Evolutionary conservation across 1,284 basidiomycete genomes (phyloP).

Genomic region (Rhodotorula sp.): DNA sequence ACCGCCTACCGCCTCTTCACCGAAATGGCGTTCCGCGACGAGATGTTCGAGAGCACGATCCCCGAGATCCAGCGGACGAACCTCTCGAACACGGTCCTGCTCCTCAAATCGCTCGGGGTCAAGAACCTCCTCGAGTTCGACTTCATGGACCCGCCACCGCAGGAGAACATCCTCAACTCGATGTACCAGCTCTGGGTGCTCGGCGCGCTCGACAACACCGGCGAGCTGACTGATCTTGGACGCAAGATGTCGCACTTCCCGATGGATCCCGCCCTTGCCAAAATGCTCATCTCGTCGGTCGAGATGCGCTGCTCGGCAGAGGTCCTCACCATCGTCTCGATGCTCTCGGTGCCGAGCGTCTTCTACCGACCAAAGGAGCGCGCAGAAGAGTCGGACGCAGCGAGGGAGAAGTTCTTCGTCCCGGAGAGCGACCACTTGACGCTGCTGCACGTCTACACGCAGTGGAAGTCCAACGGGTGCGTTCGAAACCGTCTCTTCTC

Average conservation of each 20-base stretch:
- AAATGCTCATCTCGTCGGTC: constrained; percentile 89
- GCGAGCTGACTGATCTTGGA: constrained; percentile 88
- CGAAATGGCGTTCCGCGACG: constrained; percentile 92
- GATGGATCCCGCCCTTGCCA: constrained; percentile 81
- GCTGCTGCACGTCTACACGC: constrained; percentile 91
- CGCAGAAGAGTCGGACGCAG: constrained; percentile 77
- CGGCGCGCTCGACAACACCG: constrained; percentile 93
- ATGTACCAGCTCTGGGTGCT: constrained; percentile 99
- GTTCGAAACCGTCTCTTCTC: background rate
- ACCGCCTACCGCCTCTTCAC: constrained; percentile 96
- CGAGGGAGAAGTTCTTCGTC: constrained; percentile 96
- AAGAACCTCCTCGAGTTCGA: constrained; percentile 97
- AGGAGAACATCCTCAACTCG: constrained; percentile 92
- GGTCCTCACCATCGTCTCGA: constrained; percentile 97
- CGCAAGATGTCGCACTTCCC: constrained; percentile 98
- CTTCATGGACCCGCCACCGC: constrained; percentile 92
- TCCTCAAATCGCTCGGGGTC: constrained; percentile 91
- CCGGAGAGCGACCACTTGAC: constrained; percentile 97
- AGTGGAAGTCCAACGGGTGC: constrained; percentile 92
- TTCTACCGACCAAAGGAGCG: constrained; percentile 49
- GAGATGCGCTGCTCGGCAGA: constrained; percentile 90
- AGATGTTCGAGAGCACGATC: constrained; percentile 93
- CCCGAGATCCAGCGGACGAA: constrained; percentile 99
- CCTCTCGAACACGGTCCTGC: constrained; percentile 89
- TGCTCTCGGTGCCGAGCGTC: constrained; percentile 82